phyloP scores from a whole-genome alignment of 2,329 filamentous ascomycete species.

The Raffaelea albimanens region DNA sequence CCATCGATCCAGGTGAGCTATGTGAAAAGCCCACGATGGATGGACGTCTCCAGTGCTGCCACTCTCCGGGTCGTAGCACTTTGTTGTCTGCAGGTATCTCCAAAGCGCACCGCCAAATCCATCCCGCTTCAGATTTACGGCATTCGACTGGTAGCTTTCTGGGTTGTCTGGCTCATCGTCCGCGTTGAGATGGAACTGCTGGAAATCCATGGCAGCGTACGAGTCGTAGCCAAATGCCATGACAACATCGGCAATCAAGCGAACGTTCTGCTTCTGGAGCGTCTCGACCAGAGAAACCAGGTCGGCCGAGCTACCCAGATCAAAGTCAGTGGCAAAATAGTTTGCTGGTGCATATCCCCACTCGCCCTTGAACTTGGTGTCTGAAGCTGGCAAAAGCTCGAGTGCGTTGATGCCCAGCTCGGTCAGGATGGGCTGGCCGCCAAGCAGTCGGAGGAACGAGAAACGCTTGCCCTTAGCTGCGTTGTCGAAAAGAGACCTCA shows the following conservation, averaged over 20 bases:
- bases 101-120: constrained; percentile 14
- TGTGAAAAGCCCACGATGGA: constrained; percentile 15
- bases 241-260: constrained; percentile 15
- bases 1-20: constrained; percentile 14
- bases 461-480: constrained; percentile 7
- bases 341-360: constrained; percentile 18
- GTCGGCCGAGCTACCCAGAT: constrained; percentile 14
- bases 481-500: constrained; percentile 14
- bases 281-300: constrained; percentile 11
- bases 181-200: constrained; percentile 15
- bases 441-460: constrained; percentile 3
- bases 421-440: constrained; percentile 10
- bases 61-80: constrained; percentile 13
- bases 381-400: constrained; percentile 15
- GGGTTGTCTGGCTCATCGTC: constrained; percentile 13
- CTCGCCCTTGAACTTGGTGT: constrained; percentile 13
- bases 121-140: constrained; percentile 9
- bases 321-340: constrained; percentile 16
- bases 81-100: constrained; percentile 11
- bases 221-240: constrained; percentile 18
- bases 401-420: constrained; percentile 18
- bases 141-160: constrained; percentile 16
- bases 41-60: constrained; percentile 5
- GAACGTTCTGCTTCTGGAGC: constrained; percentile 11
- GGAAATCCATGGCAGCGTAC: constrained; percentile 12